phyloP scores from a whole-genome alignment of 2,329 filamentous ascomycete genomes.

The Hypocreales sp. region DNA sequence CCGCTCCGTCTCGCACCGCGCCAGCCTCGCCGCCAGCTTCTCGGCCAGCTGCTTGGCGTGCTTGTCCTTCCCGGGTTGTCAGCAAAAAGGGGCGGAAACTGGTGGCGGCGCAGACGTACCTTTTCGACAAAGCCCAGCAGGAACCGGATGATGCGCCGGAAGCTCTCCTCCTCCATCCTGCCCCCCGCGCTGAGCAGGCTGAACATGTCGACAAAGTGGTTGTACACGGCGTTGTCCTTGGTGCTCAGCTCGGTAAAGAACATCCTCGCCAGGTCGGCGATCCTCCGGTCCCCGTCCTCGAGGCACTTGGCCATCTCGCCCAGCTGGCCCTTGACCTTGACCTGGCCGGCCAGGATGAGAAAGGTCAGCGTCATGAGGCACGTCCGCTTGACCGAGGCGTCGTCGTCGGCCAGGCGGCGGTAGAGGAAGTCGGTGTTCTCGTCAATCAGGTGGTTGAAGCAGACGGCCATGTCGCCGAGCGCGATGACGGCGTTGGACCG shows the following conservation, averaged over 20 bases:
- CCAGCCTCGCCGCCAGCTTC: conserved; percentile 76
- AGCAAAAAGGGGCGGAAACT: conserved; percentile 1
- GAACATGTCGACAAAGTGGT: conserved; percentile 99
- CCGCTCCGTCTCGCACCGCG: conserved; percentile 76
- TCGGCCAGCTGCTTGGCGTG: conserved; percentile 88
- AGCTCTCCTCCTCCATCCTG: conserved; percentile 67
- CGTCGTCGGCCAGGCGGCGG: conserved; percentile 74
- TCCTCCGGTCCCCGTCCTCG: conserved; percentile 88
- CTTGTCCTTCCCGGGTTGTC: conserved; percentile 55
- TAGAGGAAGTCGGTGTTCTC: conserved; percentile 99
- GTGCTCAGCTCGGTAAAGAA: conserved; percentile 97
- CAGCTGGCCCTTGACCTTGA: conserved; percentile 97
- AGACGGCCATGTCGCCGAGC: conserved; percentile 96
- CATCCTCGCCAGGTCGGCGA: conserved; percentile 88
- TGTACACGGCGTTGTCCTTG: conserved; percentile 98
- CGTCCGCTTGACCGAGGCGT: conserved; percentile 85
- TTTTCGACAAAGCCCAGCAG: conserved; percentile 94
- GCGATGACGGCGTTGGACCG: conserved; percentile 94
- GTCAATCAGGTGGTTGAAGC: conserved; percentile 98
- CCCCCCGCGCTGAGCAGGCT: conserved; percentile 74
- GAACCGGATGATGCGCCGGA: conserved; percentile 81
- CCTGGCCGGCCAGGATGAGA: conserved; percentile 88
- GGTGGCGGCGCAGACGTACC: no score
- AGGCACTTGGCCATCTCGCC: conserved; percentile 99
- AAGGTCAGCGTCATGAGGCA: conserved; percentile 98